Evolutionary conservation across 768 basidiomycete genomes (phyloP).

Genomic region (Mycena vulgaris): DNA sequence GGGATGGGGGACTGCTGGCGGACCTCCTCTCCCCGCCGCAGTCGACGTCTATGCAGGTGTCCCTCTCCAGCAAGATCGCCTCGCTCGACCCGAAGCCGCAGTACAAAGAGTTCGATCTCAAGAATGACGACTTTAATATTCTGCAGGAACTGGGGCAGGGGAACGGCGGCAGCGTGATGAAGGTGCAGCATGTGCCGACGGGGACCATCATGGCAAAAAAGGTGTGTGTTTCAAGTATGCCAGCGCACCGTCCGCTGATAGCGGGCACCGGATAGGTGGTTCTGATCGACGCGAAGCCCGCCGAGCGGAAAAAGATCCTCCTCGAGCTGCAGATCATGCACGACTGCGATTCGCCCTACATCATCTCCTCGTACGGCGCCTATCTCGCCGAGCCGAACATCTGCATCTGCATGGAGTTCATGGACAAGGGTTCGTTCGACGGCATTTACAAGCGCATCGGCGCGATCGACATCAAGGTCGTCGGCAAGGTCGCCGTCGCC

Average conservation of each 20-base stretch:
- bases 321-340: conserved; percentile 99
- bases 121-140: conserved; percentile 90
- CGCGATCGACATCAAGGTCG: conserved; percentile 91
- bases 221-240: conserved; percentile 61
- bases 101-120: conserved; percentile 77
- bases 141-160: conserved; percentile 94
- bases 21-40: conserved; percentile 62
- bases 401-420: conserved; percentile 98
- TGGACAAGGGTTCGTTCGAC: conserved; percentile 95
- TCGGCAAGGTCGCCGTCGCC: conserved; percentile 92
- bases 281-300: conserved; percentile 95
- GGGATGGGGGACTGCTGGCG: conserved; percentile 63
- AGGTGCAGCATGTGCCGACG: conserved; percentile 93
- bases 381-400: conserved; percentile 98
- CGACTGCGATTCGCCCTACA: conserved; percentile 93
- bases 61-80: conserved; percentile 87
- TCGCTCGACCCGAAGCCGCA: conserved; percentile 89
- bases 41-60: conserved; percentile 80
- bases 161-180: conserved; percentile 98
- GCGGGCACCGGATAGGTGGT: conserved; percentile 74
- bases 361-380: conserved; percentile 97
- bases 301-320: conserved; percentile 96
- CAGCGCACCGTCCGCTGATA: conserved; percentile 18
- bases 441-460: conserved; percentile 97
- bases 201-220: conserved; percentile 98